Evolutionary conservation across 345 rosid species (phyloP).

Genomic region (Citrus mangshanensis): DNA sequence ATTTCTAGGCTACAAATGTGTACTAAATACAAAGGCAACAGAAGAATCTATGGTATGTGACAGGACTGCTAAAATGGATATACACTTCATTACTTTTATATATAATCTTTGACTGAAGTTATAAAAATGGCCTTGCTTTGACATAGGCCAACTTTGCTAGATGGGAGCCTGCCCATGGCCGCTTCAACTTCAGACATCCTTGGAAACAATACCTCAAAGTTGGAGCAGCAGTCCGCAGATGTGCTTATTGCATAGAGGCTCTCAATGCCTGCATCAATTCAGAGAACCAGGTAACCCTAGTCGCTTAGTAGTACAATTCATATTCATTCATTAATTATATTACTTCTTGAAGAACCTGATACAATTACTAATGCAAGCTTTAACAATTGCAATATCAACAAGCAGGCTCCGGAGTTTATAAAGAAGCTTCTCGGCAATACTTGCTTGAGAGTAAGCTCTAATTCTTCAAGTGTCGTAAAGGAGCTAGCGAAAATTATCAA

Average conservation of each 20-base stretch:
- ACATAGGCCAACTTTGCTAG: constrained; percentile 40
- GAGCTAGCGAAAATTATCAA: constrained; percentile 30
- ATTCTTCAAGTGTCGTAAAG: constrained; percentile 28
- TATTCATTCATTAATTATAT: not conserved
- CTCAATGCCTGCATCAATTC: constrained; percentile 30
- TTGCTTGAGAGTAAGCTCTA: constrained; percentile 37
- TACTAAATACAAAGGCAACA: constrained; percentile 38
- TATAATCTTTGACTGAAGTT: not conserved
- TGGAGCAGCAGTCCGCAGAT: constrained; percentile 36
- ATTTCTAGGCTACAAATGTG: constrained; percentile 39
- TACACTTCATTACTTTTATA: not conserved
- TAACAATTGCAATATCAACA: not conserved
- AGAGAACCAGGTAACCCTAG: constrained; percentile 25
- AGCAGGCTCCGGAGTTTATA: constrained; percentile 33
- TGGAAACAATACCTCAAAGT: constrained; percentile 51
- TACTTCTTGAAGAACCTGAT: not conserved
- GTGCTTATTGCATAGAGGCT: constrained; percentile 45
- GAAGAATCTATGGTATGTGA: constrained; percentile 48
- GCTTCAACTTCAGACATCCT: constrained; percentile 46
- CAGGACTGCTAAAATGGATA: not conserved
- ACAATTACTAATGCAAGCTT: not conserved
- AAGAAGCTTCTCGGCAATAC: constrained; percentile 32
- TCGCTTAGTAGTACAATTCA: not conserved
- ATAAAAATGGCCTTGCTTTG: not conserved
- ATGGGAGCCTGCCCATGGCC: constrained; percentile 61